Percentiles rank a stretch among this genome's conserved stretches.
These are phyloP conservation scores for Boletus subcaerulescens DNA, from an alignment of 768 basidiomycete species.

Conservation along the genomic window DNA sequence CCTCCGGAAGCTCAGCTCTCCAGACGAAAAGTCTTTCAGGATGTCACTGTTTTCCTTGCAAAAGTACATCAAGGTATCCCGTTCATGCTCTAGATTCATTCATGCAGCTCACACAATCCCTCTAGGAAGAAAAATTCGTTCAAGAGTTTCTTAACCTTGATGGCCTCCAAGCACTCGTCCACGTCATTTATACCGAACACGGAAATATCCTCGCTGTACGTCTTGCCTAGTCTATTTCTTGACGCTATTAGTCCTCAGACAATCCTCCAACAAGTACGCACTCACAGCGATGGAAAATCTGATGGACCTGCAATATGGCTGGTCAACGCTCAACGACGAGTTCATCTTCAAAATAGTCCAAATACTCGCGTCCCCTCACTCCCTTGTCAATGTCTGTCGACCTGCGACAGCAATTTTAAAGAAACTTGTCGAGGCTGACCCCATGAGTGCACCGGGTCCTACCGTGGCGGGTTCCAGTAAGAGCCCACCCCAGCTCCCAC, in stretches of 20 bases:
- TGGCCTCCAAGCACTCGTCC: conserved; percentile 69
- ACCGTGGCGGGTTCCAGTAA: conserved; percentile 59
- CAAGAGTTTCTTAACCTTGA: conserved; percentile 71
- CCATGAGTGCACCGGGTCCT: conserved; percentile 60
- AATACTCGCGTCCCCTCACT: conserved; percentile 70
- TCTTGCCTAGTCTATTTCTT: conserved; percentile 6
- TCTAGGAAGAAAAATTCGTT: conserved; percentile 80
- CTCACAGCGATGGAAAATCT: conserved; percentile 83
- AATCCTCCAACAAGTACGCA: conserved; percentile 57
- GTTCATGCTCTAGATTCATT: background rate
- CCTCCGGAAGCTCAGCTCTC: conserved; percentile 59
- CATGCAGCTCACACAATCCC: background rate
- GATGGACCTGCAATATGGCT: conserved; percentile 84
- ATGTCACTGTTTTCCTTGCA: conserved; percentile 76
- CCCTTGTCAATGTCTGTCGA: conserved; percentile 85
- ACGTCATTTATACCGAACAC: conserved; percentile 59
- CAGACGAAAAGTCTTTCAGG: conserved; percentile 59
- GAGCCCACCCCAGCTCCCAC: conserved; percentile 47
- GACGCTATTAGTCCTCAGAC: conserved; percentile 3
- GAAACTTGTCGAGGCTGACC: conserved; percentile 85
- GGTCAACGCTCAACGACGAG: conserved; percentile 63
- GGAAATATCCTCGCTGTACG: conserved; percentile 86
- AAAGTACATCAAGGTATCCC: conserved; percentile 68
- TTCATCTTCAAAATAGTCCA: conserved; percentile 81
- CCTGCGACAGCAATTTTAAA: conserved; percentile 90